Base-by-base conservation (phyloP, 75 land plant species). In the Gnetum montanum region DNA sequence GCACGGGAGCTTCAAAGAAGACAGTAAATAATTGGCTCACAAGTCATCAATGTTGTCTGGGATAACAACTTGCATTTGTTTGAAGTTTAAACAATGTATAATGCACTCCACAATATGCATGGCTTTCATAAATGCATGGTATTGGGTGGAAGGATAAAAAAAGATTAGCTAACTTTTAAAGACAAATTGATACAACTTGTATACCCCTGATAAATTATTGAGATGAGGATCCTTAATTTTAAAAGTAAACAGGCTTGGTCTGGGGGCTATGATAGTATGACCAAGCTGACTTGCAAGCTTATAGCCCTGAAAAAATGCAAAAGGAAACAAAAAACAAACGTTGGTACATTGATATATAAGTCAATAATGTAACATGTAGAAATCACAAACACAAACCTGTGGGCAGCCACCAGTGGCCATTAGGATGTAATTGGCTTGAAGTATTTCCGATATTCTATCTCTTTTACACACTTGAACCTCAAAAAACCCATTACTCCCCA, bases 201-300 rank as follows among this genome's bases (percentile, higher is more conserved):
- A 33, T 80, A 94, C 98, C 76, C 98, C 98, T 56, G 98, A 76
- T 31, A 94, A 50, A 38, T 74, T 77, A 31, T 66, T 30, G 29
- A 94, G 62, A 16, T 69, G 51, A 15, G 66, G 19, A 69, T 94
- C 91, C 23, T 53, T 78, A 61, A 89, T 81, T 71, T 88, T 94
- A 55, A 94, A 90, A 20, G 98, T 89, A 60, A 94, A 94, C 46
- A 94, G 67, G 60, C 98, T 94, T 41, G 98, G 98, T 34, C 67
- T 73, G 33, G 98, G 98, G 18, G 82, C 72, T 22, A 94, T 47
- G 30, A 89, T 49, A 30, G 87, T 76, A 74, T 94, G 98, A 33
- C 96, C 98, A 61, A 94, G 82, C 43, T 80, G 75, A 26, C 25
- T 35, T 38, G 91, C 98, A 40, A 94, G 54, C 3, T n/a, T 54